A percentile compares a stretch with the other conserved stretches of the same genome.
Conservation (phyloP, 495 filamentous ascomycete species). For the Penicillium goetzii region DNA sequence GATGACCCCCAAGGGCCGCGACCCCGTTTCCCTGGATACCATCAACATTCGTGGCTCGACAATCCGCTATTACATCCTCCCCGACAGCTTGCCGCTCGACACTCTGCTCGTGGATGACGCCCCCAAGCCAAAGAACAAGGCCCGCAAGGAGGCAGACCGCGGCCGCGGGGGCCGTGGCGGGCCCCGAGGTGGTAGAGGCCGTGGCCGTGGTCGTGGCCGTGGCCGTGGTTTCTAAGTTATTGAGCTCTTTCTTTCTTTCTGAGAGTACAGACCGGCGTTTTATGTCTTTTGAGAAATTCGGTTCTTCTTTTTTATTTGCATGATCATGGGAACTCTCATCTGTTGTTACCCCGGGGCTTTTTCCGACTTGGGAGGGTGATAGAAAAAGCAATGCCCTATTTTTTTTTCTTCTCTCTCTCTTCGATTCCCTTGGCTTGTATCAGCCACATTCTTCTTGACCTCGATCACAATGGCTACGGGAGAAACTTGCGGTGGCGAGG, state of each 20-base stretch:
- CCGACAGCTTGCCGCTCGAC: conserved; percentile 91
- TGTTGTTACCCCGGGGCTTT: conserved; percentile 27
- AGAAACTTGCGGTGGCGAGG: not conserved
- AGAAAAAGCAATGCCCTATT: conserved; percentile 15
- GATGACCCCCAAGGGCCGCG: conserved; percentile 86
- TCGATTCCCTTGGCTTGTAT: conserved; percentile 7
- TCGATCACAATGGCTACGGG: not conserved
- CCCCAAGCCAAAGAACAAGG: conserved; percentile 99
- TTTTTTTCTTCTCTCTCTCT: conserved; percentile 1
- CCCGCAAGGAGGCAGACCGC: conserved; percentile 84
- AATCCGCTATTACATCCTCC: conserved; percentile 91
- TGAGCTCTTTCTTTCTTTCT: conserved; percentile 23
- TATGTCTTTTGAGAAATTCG: conserved; percentile 30
- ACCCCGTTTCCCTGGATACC: conserved; percentile 84
- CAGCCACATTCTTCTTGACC: not conserved
- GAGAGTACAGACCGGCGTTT: conserved; percentile 34
- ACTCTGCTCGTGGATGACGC: conserved; percentile 93
- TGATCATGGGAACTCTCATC: conserved; percentile 31
- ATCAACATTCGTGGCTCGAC: conserved; percentile 95
- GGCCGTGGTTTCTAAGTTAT: conserved; percentile 57
- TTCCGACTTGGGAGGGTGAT: conserved; percentile 26
- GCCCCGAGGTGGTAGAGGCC: conserved; percentile 55
- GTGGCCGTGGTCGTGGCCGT: conserved; percentile 68
- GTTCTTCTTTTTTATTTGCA: conserved; percentile 30
- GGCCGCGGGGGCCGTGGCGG: conserved; percentile 65